These are phyloP conservation scores for Sporisorium scitamineum DNA, from an alignment of 1,284 basidiomycete species.

Conservation along the genomic window DNA sequence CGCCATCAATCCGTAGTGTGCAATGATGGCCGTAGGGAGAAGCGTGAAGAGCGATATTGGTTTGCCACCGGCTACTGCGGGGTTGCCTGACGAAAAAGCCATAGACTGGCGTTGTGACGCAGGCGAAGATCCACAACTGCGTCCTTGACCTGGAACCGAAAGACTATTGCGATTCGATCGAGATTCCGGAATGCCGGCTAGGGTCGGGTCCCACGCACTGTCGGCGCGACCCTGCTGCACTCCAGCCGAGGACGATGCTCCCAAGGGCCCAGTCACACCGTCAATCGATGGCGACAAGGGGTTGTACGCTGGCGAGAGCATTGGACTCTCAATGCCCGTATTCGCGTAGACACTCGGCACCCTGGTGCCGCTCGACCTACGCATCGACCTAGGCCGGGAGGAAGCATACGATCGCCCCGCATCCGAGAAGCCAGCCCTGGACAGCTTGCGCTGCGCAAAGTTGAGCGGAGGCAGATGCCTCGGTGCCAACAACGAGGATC, in stretches of 20 bases:
- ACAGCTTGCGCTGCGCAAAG: slow-evolving; percentile 61
- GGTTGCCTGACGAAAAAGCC: not conserved
- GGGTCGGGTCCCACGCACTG: slow-evolving; percentile 56
- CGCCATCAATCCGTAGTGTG: slow-evolving; percentile 65
- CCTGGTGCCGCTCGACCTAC: slow-evolving; percentile 42
- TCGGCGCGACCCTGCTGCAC: slow-evolving; percentile 10
- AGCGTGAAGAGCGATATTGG: slow-evolving; percentile 50
- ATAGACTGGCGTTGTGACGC: slow-evolving; percentile 22
- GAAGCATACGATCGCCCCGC: slow-evolving; percentile 24
- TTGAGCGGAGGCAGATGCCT: slow-evolving; percentile 62
- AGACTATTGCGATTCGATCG: slow-evolving; percentile 39
- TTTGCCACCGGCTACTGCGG: not conserved
- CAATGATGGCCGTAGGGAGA: slow-evolving; percentile 65
- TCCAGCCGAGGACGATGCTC: not conserved
- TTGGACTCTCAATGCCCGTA: slow-evolving; percentile 56
- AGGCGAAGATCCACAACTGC: slow-evolving; percentile 10
- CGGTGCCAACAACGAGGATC: slow-evolving; percentile 39
- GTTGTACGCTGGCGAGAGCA: slow-evolving; percentile 24
- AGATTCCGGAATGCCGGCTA: slow-evolving; percentile 61
- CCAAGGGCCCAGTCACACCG: slow-evolving; percentile 2
- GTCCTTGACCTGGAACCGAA: slow-evolving; percentile 7
- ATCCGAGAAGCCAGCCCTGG: slow-evolving; percentile 34
- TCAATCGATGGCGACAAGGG: slow-evolving; percentile 22
- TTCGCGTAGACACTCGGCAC: slow-evolving; percentile 61
- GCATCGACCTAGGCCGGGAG: slow-evolving; percentile 33